Conservation (phyloP, 2,329 filamentous ascomycete species). For the Aspergillus sp. region DNA sequence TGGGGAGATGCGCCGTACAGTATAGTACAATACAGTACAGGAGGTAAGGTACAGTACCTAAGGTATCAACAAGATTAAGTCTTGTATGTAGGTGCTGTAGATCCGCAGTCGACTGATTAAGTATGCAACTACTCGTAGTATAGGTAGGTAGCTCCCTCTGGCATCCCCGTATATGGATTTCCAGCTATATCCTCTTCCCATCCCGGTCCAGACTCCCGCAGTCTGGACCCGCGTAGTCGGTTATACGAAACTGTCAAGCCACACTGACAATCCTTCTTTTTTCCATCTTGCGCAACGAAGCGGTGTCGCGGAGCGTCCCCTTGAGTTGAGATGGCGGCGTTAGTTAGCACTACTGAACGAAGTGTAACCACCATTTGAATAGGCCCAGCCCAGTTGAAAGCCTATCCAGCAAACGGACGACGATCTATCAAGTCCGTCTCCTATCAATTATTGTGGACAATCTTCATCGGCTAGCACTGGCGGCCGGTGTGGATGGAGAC, state of each 20-base stretch:
- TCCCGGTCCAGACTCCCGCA: not conserved
- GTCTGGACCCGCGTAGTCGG: not conserved
- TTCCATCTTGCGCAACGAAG: not conserved
- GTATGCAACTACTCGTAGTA: too few relatives aligned
- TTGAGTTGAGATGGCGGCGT: not conserved
- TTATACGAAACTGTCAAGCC: not conserved
- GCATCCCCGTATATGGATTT: not conserved
- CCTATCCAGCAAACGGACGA: not conserved
- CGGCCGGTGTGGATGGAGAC: not conserved
- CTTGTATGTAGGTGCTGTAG: too few relatives aligned
- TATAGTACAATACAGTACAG: too few relatives aligned
- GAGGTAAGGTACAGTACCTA: too few relatives aligned
- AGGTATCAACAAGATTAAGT: too few relatives aligned
- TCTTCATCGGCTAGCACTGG: not conserved
- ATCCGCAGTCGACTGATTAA: too few relatives aligned
- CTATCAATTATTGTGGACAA: not conserved
- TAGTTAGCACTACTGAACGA: not conserved
- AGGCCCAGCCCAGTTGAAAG: not conserved
- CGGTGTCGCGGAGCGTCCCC: not conserved
- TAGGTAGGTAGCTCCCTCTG: too few relatives aligned
- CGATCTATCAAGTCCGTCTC: not conserved
- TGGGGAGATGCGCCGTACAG: too few relatives aligned
- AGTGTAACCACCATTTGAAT: not conserved
- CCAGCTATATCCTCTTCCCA: not conserved
- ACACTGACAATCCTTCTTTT: not conserved